phyloP scores from a whole-genome alignment of 2,329 filamentous ascomycete genomes.

The Trichoderma sp. region DNA sequence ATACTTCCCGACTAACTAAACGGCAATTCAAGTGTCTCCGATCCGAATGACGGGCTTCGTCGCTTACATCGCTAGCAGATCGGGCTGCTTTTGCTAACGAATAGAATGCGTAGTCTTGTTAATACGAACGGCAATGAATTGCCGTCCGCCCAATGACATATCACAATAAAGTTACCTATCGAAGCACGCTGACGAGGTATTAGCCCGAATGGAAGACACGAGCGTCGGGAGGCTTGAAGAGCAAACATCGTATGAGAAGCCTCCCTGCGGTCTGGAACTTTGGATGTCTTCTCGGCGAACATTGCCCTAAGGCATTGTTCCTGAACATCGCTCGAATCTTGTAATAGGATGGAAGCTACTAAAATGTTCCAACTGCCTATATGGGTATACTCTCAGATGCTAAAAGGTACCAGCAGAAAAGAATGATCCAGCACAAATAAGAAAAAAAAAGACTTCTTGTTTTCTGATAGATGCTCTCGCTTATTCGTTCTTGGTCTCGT shows the following conservation, averaged over 20 bases:
- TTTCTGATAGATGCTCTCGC: neutral
- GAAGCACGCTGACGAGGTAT: neutral
- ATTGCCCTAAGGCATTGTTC: no score
- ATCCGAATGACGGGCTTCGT: neutral
- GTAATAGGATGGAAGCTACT: neutral
- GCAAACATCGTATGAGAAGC: neutral
- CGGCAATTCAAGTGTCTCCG: neutral
- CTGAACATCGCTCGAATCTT: neutral
- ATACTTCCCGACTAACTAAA: neutral
- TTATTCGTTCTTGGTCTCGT: neutral
- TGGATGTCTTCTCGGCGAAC: no score
- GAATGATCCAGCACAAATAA: neutral
- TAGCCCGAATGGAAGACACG: neutral
- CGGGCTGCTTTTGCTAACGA: neutral
- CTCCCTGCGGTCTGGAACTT: no score
- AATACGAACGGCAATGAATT: neutral
- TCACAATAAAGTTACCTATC: neutral
- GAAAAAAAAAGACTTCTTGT: neutral
- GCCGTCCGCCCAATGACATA: neutral
- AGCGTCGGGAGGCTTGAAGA: neutral
- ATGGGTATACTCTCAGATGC: no score
- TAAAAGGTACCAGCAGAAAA: no score
- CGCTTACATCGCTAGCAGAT: neutral
- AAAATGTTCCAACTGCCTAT: neutral
- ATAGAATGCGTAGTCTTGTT: neutral